Evolutionary conservation across 2,329 filamentous ascomycete genomes (phyloP).

Genomic region (Arthrobotrys megalospora): DNA sequence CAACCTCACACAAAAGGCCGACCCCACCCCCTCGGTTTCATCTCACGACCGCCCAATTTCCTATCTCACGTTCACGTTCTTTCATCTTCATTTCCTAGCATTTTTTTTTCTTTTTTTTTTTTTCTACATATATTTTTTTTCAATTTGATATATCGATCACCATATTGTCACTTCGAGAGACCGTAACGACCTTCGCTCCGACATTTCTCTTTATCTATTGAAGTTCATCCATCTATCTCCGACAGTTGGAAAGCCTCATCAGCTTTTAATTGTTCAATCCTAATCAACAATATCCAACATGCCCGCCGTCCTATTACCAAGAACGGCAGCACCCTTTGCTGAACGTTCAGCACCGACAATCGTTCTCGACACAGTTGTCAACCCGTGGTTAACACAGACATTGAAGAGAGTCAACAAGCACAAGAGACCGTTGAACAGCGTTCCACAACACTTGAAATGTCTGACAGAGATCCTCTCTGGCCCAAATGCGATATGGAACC

Average conservation of each 20-base stretch:
- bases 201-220: constrained; percentile 64
- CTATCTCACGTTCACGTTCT: constrained; percentile 65
- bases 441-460: constrained; percentile 94
- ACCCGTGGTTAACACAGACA: constrained; percentile 96
- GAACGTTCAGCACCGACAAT: constrained; percentile 94
- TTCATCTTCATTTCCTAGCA: constrained; percentile 66
- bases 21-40: constrained; percentile 74
- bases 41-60: constrained; percentile 70
- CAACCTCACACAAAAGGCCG: constrained; percentile 74
- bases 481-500: constrained; percentile 84
- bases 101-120: constrained; percentile 66
- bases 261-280: constrained; percentile 54
- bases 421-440: constrained; percentile 97
- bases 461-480: constrained; percentile 94
- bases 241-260: constrained; percentile 54
- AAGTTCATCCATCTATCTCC: constrained; percentile 46
- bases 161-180: constrained; percentile 61
- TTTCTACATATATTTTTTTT: constrained; percentile 64
- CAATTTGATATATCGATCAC: constrained; percentile 62
- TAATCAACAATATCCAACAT: constrained; percentile 72
- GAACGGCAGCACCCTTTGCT: constrained; percentile 95
- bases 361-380: constrained; percentile 90
- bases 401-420: constrained; percentile 96
- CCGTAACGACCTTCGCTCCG: constrained; percentile 60
- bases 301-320: constrained; percentile 93